Percentiles rank a stretch among this genome's conserved stretches.
Evolutionary conservation across 164 flowering plant species (phyloP).

Genomic region (Sextonia rubra): DNA sequence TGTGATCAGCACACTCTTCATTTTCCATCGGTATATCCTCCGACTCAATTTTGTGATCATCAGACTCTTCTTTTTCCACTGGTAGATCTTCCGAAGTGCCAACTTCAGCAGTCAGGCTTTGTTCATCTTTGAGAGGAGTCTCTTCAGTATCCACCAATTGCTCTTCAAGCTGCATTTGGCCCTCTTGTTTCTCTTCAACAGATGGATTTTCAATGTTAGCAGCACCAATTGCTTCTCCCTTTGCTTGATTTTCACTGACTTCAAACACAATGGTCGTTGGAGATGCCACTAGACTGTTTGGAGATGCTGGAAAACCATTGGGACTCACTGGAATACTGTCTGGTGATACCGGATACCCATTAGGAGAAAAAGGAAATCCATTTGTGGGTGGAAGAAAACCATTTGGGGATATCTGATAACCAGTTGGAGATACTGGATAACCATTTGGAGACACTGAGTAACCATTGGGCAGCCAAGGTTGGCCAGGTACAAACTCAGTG

Average conservation of each 20-base stretch:
- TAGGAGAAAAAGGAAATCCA: slow-evolving; percentile 34
- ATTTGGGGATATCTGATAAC: slow-evolving; percentile 30
- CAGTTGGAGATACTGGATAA: slow-evolving; percentile 36
- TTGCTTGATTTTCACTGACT: slow-evolving; percentile 24
- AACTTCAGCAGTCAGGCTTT: slow-evolving; percentile 16
- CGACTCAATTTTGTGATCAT: background rate
- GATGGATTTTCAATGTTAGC: slow-evolving; percentile 11
- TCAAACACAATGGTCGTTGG: slow-evolving; percentile 27
- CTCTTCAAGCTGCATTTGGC: slow-evolving; percentile 18
- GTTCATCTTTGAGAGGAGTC: slow-evolving; percentile 19
- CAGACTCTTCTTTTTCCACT: slow-evolving; percentile 4
- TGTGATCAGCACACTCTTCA: slow-evolving; percentile 20
- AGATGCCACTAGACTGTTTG: slow-evolving; percentile 32
- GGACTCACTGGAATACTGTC: slow-evolving; percentile 32
- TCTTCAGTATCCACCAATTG: slow-evolving; percentile 22
- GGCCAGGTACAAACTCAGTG: slow-evolving; percentile 68
- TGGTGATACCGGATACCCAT: slow-evolving; percentile 30
- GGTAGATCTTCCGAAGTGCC: slow-evolving; percentile 11
- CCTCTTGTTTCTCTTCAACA: slow-evolving; percentile 12
- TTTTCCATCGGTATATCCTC: background rate
- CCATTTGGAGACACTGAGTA: slow-evolving; percentile 52
- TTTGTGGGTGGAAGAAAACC: slow-evolving; percentile 36
- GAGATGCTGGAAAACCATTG: slow-evolving; percentile 32
- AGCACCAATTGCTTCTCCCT: slow-evolving; percentile 15
- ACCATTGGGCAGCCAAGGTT: slow-evolving; percentile 48